Percentiles rank a stretch among this genome's conserved stretches.
Evolutionary conservation across 169 alveolate species (phyloP).

Genomic region (Haemoproteus tartakovskyi): DNA sequence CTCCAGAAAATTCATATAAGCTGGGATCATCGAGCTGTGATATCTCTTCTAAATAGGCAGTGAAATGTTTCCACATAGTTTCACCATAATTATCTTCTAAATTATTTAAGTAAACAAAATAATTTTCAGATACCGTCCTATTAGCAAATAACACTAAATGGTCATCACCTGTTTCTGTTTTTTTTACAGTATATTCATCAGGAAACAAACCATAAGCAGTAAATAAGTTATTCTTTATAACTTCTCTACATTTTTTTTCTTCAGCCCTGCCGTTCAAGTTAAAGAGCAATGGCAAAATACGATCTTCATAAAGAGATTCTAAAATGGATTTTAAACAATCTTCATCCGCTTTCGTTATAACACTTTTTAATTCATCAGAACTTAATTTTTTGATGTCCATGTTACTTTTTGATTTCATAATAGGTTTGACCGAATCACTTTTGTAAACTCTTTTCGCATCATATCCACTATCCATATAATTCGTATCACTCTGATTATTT

Average conservation of each 20-base stretch:
- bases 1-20: constrained; percentile 74
- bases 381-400: too few relatives aligned
- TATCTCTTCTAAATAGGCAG: constrained; percentile 68
- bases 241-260: constrained; percentile 68
- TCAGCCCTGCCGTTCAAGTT: constrained; percentile 76
- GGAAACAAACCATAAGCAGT: constrained; percentile 69
- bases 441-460: too few relatives aligned
- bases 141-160: constrained; percentile 68
- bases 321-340: constrained; percentile 63
- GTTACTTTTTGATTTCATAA: too few relatives aligned
- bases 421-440: too few relatives aligned
- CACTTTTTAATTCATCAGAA: constrained; percentile 62
- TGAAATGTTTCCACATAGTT: constrained; percentile 71
- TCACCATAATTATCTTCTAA: constrained; percentile 69
- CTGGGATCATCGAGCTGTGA: constrained; percentile 64
- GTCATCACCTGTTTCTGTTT: constrained; percentile 63
- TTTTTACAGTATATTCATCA: constrained; percentile 69
- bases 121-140: constrained; percentile 60
- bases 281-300: constrained; percentile 73
- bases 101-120: constrained; percentile 74
- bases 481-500: too few relatives aligned
- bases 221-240: constrained; percentile 70
- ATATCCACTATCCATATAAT: too few relatives aligned
- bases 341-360: constrained; percentile 68
- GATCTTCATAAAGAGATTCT: constrained; percentile 74